Base-by-base conservation (phyloP, 805 yeast species). In the Myxozyma sirexii region DNA sequence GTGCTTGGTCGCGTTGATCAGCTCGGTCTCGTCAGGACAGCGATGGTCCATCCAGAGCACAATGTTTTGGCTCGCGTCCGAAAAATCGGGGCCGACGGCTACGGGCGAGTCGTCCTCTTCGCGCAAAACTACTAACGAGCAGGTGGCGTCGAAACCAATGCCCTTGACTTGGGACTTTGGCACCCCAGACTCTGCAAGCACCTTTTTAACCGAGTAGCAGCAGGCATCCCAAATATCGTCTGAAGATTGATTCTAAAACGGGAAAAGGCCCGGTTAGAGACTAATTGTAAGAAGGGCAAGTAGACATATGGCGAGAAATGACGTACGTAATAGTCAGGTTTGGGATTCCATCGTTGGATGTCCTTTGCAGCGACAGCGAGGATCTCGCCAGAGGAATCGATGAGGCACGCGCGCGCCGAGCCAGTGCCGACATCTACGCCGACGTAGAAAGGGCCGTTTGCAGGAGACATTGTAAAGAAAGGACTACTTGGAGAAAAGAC, bases 11-110 rank as follows among this genome's bases (percentile, higher is more conserved):
- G 86, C 83, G 74, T 93, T 93, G 72, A 94, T 91, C 57, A 78
- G 82, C 57, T 83, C 77, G 13, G 97, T 91, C 72, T 93, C 97
- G 6, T 79, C 77, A 15, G 80, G 85, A 0, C 98, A 97, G 64
- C 99, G 82, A 74, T 94, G 99, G 76, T 94, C 99, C 98, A 94
- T 93, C 99, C 99, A 94, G 64, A 94, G 76, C 54, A 94, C 84
- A 69, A 94, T 86, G 74, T 94, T 91, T 71, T 92, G 96, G 62
- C 81, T 81, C 48, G 77, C 67, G 68, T 90, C 85, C 35, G 75
- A 64, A 72, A 90, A 93, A 71, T 92, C 89, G 1, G 99, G 70
- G 8, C 99, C 99, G 15, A 91, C 98, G 1, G 87, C 90, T 45
- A 90, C 80, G 2, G 97, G 96, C 49, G 78, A 72, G 67, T 87